A percentile compares a stretch with the other conserved stretches of the same genome.
These are phyloP conservation scores for Xylaria telfairii DNA, from an alignment of 495 filamentous ascomycete species.

Conservation along the genomic window DNA sequence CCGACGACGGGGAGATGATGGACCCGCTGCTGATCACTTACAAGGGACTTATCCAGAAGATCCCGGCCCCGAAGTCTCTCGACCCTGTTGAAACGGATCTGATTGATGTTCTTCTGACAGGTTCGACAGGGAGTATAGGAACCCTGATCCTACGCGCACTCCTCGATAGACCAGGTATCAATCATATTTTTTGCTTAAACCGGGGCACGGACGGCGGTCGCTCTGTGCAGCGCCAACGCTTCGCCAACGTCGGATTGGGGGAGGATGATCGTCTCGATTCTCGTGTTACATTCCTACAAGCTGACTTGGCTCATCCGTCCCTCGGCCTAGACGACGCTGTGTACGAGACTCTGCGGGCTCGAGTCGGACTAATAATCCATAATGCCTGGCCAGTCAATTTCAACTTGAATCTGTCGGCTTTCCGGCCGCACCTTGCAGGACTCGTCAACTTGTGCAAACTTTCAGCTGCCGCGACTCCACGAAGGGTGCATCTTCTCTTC, in stretches of 20 bases:
- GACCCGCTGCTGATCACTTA: background rate
- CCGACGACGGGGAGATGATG: background rate
- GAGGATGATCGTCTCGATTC: background rate
- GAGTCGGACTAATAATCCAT: background rate
- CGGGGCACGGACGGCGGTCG: background rate
- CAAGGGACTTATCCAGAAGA: background rate
- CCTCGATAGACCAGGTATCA: background rate
- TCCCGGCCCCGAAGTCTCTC: background rate
- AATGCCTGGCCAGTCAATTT: background rate
- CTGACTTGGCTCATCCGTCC: background rate
- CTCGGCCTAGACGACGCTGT: background rate
- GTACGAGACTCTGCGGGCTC: background rate
- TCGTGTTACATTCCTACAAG: conserved; percentile 10
- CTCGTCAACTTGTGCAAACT: background rate
- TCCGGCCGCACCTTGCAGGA: background rate
- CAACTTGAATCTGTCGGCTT: background rate
- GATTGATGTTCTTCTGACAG: conserved; percentile 6
- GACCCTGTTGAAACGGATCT: background rate
- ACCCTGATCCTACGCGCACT: background rate
- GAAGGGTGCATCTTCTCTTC: background rate
- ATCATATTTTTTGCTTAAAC: conserved; percentile 11
- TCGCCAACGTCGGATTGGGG: background rate
- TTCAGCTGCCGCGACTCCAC: background rate
- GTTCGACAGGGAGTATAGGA: background rate
- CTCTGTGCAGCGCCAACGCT: background rate